Conservation (phyloP, 2,329 filamentous ascomycete species). For the Aureobasidium sp. region DNA sequence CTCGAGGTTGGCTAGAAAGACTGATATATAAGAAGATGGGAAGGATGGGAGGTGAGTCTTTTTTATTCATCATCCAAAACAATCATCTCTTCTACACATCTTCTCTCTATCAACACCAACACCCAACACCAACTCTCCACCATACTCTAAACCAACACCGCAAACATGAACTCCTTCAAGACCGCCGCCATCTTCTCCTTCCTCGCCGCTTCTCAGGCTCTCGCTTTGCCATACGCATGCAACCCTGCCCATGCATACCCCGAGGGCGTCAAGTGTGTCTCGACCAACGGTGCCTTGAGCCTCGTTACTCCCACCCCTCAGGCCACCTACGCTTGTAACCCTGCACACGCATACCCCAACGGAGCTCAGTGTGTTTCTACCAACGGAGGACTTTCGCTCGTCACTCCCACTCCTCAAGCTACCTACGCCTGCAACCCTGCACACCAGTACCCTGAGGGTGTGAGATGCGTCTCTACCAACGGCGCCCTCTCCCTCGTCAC, state of each 20-base stretch:
- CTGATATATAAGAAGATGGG: neutral
- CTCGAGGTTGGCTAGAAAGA: neutral
- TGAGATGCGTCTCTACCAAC: neutral
- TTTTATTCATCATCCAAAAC: neutral
- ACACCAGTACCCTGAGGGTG: neutral
- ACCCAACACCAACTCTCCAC: neutral
- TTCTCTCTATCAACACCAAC: neutral
- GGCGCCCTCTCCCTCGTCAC: slow-evolving; percentile 1
- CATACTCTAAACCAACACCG: neutral
- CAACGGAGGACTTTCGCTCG: slow-evolving; percentile 16
- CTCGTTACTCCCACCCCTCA: neutral
- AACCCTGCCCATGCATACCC: neutral
- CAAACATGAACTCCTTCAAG: slow-evolving; percentile 12
- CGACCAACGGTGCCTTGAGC: neutral
- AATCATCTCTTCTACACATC: neutral
- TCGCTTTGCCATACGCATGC: neutral
- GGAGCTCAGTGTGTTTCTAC: neutral
- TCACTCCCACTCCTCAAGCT: slow-evolving; percentile 14
- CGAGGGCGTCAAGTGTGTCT: neutral
- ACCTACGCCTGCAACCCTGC: neutral
- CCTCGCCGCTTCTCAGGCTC: slow-evolving; percentile 8
- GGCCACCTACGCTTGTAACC: neutral
- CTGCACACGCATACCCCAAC: neutral
- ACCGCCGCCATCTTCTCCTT: slow-evolving; percentile 4
- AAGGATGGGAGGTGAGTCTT: neutral